These are phyloP conservation scores for Arabidopsis suecica DNA, from an alignment of 345 rosid species.

Conservation along the genomic window DNA sequence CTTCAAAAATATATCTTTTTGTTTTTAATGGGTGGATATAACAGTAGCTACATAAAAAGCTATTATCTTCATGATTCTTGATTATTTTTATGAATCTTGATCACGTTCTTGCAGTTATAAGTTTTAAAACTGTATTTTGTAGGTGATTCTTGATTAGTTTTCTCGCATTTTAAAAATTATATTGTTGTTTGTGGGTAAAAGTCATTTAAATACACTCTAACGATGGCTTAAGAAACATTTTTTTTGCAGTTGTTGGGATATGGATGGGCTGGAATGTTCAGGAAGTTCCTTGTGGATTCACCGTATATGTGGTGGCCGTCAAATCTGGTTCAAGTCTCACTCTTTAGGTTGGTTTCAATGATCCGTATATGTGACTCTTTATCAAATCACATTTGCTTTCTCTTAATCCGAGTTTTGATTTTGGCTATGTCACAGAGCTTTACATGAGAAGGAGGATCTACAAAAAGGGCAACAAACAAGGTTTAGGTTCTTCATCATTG, in stretches of 20 bases:
- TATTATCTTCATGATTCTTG: not conserved
- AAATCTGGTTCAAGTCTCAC: conserved; percentile 81
- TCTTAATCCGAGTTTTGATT: not conserved
- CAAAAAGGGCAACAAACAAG: conserved; percentile 57
- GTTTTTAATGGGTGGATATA: not conserved
- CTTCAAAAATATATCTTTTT: not conserved
- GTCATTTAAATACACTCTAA: too few species aligned
- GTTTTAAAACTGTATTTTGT: not conserved
- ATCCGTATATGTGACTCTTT: not conserved
- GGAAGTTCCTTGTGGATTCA: conserved; percentile 69
- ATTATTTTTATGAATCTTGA: not conserved
- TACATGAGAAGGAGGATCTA: conserved; percentile 69
- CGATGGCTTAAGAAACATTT: not conserved
- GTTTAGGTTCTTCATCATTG: conserved; percentile 70
- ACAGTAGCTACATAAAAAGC: not conserved
- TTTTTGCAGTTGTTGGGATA: conserved; percentile 73
- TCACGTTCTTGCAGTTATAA: not conserved
- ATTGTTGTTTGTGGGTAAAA: too few species aligned
- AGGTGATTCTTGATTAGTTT: not conserved
- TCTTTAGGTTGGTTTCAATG: conserved; percentile 62
- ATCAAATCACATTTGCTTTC: not conserved
- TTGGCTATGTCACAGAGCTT: conserved; percentile 56
- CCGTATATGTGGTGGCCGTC: conserved; percentile 96
- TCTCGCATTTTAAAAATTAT: not conserved
- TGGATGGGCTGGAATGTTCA: conserved; percentile 86